Base-by-base conservation (phyloP, 1,284 basidiomycete genomes). In the Trichosporon sp. region DNA sequence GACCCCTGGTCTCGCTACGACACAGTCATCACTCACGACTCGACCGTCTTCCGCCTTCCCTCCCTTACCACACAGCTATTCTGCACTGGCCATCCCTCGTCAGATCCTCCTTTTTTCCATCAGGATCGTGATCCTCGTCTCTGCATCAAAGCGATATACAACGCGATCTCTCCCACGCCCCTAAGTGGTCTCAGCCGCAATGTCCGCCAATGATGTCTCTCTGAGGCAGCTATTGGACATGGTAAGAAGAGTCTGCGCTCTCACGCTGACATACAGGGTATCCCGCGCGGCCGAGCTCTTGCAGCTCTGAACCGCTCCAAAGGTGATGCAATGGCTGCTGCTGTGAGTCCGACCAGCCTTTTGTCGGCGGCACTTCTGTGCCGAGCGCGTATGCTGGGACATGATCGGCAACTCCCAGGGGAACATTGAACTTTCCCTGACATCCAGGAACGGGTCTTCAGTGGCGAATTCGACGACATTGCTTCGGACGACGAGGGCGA, bases 281-380 rank as follows among this genome's bases (percentile, higher is more conserved):
- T 90, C 37, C 90, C 87, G 1, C 75, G 80, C 11, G 85, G 86
- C 21, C 88, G 91, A 80, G 92, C 92, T 40, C 84, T 84, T 69
- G 90, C 88, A 52, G 91, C 91, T 13, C 80, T 94, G 72, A 84
- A 83, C 64, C 86, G 87, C 71, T 85, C 89, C 72, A 90, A 87
- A 72, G 75, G 74, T 4, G 91, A 94, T 82, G 89, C 91, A 32
- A 91, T 91, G 89, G 84, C 89, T 72, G 92, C 92, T n/a, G 91
- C 92, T 3, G 91, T 86, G 83, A 60, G 88, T 92, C 36, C 9
- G 46, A n/a, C 29, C 23, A 23, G 13, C 16, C 33, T 36, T 44
- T 44, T n/a, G n/a, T n/a, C n/a, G n/a, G n/a, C n/a, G n/a, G n/a
- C 14, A 9, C 32, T 57, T n/a, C 14, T n/a, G 14, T 3, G 37